These are phyloP conservation scores for Amoebophrya sp. DNA, from an alignment of 169 alveolate species.

Conservation along the genomic window DNA sequence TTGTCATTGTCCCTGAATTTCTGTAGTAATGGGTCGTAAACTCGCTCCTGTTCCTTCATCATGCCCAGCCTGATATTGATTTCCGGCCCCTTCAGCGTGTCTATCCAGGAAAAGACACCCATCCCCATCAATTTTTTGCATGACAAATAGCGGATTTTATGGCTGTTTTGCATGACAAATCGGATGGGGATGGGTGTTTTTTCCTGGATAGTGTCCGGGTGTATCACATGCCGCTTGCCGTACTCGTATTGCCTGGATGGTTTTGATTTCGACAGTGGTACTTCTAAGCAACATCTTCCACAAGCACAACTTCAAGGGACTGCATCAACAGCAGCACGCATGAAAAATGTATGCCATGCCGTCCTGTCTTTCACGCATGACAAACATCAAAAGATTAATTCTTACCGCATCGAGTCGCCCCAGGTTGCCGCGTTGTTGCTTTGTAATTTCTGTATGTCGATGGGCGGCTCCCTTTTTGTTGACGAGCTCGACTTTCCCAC, in stretches of 20 bases:
- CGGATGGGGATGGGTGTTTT: too few relatives aligned
- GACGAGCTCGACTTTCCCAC: too few relatives aligned
- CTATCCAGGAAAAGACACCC: too few relatives aligned
- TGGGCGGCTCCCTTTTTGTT: background rate
- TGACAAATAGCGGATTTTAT: too few relatives aligned
- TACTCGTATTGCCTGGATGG: slow-evolving; percentile 8
- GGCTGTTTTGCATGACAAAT: too few relatives aligned
- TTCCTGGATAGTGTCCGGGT: too few relatives aligned
- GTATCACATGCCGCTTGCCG: slow-evolving; percentile 9
- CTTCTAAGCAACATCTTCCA: background rate
- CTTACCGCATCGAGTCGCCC: background rate
- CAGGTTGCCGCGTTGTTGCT: background rate
- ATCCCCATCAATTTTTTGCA: too few relatives aligned
- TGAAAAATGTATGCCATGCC: background rate
- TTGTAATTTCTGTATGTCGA: background rate
- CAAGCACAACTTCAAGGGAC: background rate
- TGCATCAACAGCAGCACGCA: background rate
- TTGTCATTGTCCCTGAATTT: background rate
- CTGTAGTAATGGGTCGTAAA: background rate
- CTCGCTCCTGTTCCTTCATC: background rate
- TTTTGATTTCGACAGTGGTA: too few relatives aligned
- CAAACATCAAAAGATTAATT: background rate
- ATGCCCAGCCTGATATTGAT: background rate
- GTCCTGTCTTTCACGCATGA: background rate
- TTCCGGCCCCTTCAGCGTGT: background rate